Conservation (phyloP, 164 flowering plant genomes). For the Stephania yunnanensis region DNA sequence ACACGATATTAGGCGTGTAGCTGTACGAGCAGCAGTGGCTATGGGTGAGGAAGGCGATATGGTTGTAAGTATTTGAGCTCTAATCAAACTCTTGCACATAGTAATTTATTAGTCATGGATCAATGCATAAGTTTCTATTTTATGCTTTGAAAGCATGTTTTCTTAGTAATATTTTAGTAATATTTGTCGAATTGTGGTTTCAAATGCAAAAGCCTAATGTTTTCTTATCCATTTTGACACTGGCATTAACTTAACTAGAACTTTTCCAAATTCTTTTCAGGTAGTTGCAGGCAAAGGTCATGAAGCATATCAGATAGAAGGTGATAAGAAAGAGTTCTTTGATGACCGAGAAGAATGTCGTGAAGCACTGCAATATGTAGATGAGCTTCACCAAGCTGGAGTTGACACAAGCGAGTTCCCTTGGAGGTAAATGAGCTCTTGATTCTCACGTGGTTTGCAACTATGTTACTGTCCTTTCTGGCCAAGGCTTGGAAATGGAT, state of each 20-base stretch:
- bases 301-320: constrained; percentile 75
- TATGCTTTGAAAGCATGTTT: neutral
- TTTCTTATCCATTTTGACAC: neutral
- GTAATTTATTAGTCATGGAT: neutral
- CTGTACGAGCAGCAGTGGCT: constrained; percentile 95
- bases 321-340: constrained; percentile 77
- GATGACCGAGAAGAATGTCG: constrained; percentile 98
- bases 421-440: constrained; percentile 58
- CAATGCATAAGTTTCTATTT: neutral
- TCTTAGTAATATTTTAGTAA: neutral
- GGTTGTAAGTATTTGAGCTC: constrained; percentile 69
- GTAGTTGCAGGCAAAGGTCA: constrained; percentile 97
- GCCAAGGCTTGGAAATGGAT: too few relatives aligned
- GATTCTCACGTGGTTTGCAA: neutral
- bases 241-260: constrained; percentile 1
- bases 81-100: neutral
- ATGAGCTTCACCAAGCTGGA: constrained; percentile 94
- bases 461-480: too few relatives aligned
- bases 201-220: neutral
- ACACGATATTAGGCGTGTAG: constrained; percentile 90
- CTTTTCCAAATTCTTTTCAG: constrained; percentile 32
- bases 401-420: constrained; percentile 97
- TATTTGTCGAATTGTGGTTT: neutral
- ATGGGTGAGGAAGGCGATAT: constrained; percentile 99
- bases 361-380: constrained; percentile 94